Percentiles rank a stretch among this genome's conserved stretches.
Conservation (phyloP, 2,329 filamentous ascomycete genomes). For the Penicillium sp. region DNA sequence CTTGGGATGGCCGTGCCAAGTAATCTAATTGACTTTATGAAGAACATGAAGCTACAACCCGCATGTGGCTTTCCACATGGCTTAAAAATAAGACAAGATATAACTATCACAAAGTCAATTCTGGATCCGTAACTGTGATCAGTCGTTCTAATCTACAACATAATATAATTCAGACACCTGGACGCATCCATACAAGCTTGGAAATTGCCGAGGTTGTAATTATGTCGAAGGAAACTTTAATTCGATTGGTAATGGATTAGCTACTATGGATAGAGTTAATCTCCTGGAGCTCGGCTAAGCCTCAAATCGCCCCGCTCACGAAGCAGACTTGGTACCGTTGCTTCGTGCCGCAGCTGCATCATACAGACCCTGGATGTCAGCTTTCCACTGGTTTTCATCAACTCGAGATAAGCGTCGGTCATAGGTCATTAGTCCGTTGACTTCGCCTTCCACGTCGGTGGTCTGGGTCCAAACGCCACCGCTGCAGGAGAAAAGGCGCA, state of each 20-base stretch:
- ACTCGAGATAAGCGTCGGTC: slow-evolving; percentile 60
- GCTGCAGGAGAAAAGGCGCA: slow-evolving; percentile 60
- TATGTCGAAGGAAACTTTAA: background rate
- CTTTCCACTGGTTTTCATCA: slow-evolving; percentile 58
- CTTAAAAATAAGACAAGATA: background rate
- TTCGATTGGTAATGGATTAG: background rate
- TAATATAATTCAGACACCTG: background rate
- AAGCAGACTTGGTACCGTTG: slow-evolving; percentile 8
- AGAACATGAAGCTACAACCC: slow-evolving; percentile 13
- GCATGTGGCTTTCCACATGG: background rate
- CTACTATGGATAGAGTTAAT: background rate
- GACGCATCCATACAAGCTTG: too few relatives aligned
- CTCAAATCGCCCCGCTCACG: background rate
- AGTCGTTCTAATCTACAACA: background rate
- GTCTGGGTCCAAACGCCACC: slow-evolving; percentile 73
- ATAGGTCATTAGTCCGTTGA: slow-evolving; percentile 70
- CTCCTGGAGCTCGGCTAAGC: background rate
- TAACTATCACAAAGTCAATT: background rate
- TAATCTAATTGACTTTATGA: slow-evolving; percentile 13
- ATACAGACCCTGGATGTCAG: slow-evolving; percentile 61
- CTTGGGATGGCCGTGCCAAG: slow-evolving; percentile 5
- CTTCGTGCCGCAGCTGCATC: slow-evolving; percentile 48
- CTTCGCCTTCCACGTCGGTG: slow-evolving; percentile 71
- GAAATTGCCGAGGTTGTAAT: too few relatives aligned
- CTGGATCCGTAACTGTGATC: background rate